Conservation (phyloP, 768 basidiomycete species). For the Amanita polypyramis region DNA sequence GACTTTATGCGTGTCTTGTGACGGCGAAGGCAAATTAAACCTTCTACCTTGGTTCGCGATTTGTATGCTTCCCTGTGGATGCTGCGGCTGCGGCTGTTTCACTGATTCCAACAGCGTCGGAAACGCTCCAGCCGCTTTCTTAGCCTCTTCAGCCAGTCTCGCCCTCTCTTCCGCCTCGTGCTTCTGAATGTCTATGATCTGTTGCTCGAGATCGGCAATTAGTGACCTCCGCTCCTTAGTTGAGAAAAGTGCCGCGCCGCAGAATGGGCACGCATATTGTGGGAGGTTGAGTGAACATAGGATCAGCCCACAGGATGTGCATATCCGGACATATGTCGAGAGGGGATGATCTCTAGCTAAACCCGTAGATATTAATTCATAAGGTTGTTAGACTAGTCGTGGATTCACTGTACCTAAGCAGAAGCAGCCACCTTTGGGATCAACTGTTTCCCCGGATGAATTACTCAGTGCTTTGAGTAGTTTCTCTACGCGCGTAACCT, state of each 20-base stretch:
- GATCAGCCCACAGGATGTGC: conserved; percentile 49
- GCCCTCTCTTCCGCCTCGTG: conserved; percentile 40
- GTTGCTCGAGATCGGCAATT: conserved; percentile 29
- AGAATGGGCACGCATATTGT: conserved; percentile 44
- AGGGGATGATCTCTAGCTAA: conserved; percentile 43
- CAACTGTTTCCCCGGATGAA: conserved; percentile 26
- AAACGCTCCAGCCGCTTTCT: conserved; percentile 48
- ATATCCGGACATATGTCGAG: conserved; percentile 47
- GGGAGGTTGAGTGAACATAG: conserved; percentile 50
- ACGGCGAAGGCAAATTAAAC: conserved; percentile 15
- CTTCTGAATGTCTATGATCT: conserved; percentile 31
- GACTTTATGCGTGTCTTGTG: conserved; percentile 39
- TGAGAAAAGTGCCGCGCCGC: conserved; percentile 29
- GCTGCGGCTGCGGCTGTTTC: background rate
- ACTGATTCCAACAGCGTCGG: conserved; percentile 32
- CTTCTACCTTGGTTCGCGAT: background rate
- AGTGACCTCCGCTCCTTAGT: conserved; percentile 23
- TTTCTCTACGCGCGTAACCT: conserved; percentile 36
- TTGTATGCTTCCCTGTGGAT: background rate
- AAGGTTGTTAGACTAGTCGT: background rate
- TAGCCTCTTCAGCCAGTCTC: conserved; percentile 35
- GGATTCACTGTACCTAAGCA: conserved; percentile 41
- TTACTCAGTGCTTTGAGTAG: conserved; percentile 29
- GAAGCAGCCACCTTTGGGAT: conserved; percentile 60
- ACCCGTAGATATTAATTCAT: no score